Conservation (phyloP, 2,329 filamentous ascomycete species). For the Colletotrichum magnum region DNA sequence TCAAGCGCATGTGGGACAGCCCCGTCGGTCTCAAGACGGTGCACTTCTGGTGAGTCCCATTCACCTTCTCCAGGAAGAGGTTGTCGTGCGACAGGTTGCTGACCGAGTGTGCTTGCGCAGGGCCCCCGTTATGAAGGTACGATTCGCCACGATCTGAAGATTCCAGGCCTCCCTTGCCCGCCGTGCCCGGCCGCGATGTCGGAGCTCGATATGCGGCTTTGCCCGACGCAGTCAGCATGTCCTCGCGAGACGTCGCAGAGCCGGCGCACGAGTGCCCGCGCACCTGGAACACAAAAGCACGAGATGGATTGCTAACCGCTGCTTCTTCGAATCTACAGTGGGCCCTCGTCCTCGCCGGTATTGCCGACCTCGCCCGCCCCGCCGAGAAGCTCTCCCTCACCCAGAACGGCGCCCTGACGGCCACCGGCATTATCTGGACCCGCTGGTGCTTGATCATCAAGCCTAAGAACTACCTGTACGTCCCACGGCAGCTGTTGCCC, state of each 20-base stretch:
- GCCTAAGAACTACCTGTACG: slow-evolving; percentile 90
- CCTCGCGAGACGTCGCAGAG: background rate
- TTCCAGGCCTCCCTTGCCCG: slow-evolving; percentile 36
- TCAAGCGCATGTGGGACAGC: slow-evolving; percentile 87
- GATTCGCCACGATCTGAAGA: slow-evolving; percentile 59
- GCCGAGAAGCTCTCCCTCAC: slow-evolving; percentile 93
- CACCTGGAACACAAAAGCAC: background rate
- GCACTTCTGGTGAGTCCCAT: slow-evolving; percentile 97
- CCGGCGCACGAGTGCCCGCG: background rate
- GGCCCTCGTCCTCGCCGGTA: slow-evolving; percentile 91
- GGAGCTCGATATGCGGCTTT: slow-evolving; percentile 6
- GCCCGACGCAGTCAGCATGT: background rate
- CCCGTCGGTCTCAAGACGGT: slow-evolving; percentile 91
- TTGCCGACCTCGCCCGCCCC: slow-evolving; percentile 92
- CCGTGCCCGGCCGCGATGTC: slow-evolving; percentile 32
- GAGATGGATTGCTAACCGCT: slow-evolving; percentile 18
- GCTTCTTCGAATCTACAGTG: slow-evolving; percentile 68
- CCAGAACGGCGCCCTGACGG: slow-evolving; percentile 91
- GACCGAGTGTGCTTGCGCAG: slow-evolving; percentile 56
- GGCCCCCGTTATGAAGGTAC: slow-evolving; percentile 90
- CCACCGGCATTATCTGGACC: slow-evolving; percentile 97
- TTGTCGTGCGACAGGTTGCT: slow-evolving; percentile 11
- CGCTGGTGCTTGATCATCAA: slow-evolving; percentile 98
- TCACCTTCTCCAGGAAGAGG: no score
- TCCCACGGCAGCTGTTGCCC: slow-evolving; percentile 36